These are phyloP conservation scores for Verticillium longisporum DNA, from an alignment of 2,329 filamentous ascomycete species.

Conservation along the genomic window DNA sequence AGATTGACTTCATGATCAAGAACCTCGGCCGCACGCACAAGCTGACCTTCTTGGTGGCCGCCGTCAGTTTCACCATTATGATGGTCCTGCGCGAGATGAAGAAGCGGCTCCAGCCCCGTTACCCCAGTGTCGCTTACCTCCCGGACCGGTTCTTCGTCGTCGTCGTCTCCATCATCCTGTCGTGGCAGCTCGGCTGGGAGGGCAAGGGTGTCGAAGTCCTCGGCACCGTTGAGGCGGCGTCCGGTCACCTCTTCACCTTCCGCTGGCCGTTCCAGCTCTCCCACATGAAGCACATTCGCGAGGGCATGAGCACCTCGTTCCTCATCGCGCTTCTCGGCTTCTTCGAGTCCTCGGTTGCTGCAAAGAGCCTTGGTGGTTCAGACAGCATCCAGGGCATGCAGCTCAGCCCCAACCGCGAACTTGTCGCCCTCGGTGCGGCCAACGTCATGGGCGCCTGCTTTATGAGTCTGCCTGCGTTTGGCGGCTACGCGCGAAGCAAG, in stretches of 20 bases:
- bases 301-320: constrained; percentile 85
- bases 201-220: constrained; percentile 74
- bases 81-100: constrained; percentile 87
- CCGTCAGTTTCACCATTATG: constrained; percentile 76
- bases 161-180: constrained; percentile 72
- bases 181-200: constrained; percentile 74
- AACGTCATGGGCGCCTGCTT: constrained; percentile 91
- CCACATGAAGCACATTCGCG: constrained; percentile 75
- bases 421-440: constrained; percentile 83
- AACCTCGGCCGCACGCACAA: constrained; percentile 62
- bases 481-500: constrained; percentile 92
- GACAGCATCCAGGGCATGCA: constrained; percentile 72
- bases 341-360: constrained; percentile 94
- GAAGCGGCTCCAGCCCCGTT: constrained; percentile 69
- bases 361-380: constrained; percentile 73
- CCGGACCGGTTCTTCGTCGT: constrained; percentile 91
- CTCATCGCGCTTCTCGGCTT: constrained; percentile 94
- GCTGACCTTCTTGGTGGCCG: constrained; percentile 70
- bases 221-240: constrained; percentile 69
- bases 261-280: constrained; percentile 75
- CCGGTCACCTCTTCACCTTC: constrained; percentile 69
- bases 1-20: constrained; percentile 69
- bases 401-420: constrained; percentile 84
- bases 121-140: constrained; percentile 75
- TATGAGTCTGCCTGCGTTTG: constrained; percentile 88